Percentiles rank a stretch among this genome's conserved stretches.
Conservation (phyloP, 129 eudicot species). For the Flaveria brownii region DNA sequence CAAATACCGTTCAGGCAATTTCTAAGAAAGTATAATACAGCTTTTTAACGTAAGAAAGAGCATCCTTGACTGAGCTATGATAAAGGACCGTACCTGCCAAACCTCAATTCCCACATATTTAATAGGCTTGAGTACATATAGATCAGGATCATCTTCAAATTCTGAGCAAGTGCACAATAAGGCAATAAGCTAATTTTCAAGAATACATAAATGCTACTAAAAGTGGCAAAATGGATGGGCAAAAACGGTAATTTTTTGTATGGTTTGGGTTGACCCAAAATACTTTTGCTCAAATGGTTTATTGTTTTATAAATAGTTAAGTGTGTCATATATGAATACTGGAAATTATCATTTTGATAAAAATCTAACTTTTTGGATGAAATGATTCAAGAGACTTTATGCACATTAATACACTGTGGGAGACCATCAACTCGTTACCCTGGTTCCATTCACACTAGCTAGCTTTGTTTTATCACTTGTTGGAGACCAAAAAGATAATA, state of each 20-base stretch:
- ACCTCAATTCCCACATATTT: conserved; percentile 94
- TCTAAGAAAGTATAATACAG: background rate
- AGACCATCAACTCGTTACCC: background rate
- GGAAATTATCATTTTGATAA: background rate
- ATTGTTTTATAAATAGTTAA: background rate
- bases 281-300: background rate
- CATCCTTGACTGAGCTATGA: conserved; percentile 19
- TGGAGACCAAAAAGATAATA: background rate
- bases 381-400: background rate
- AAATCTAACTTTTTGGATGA: background rate
- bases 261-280: background rate
- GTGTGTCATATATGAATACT: background rate
- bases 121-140: conserved; percentile 88
- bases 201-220: background rate
- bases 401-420: background rate
- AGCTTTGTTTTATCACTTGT: background rate
- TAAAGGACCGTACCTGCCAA: conserved; percentile 75
- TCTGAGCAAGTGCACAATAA: conserved; percentile 42
- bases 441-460: background rate
- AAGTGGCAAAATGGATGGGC: background rate
- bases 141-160: conserved; percentile 98
- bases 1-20: background rate
- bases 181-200: conserved; percentile 7
- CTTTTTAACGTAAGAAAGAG: background rate
- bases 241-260: background rate